Base-by-base conservation (phyloP, 2,329 filamentous ascomycete genomes). In the Cladorrhinum sp. region DNA sequence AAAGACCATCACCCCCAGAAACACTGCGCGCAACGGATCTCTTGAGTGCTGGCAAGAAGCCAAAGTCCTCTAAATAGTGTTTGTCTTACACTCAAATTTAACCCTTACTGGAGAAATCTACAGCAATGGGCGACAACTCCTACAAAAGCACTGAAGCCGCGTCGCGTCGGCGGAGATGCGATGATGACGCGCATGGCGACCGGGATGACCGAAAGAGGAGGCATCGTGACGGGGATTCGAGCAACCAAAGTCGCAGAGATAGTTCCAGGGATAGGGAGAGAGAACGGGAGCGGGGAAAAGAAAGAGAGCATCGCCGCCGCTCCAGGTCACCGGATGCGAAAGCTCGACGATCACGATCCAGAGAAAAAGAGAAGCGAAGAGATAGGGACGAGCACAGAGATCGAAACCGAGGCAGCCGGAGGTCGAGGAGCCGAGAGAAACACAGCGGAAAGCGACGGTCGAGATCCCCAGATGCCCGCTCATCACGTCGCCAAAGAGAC, bases 271-370 rank as follows among this genome's bases (percentile, higher is more conserved):
- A 56, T 12, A 23, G 53, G 20, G 24, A 50, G 3, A 22, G 41
- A 10, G 41, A 10, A 16, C 3, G 10, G 16, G 41, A 45, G 18
- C 18, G 41, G 16, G n/a, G 10, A 6, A 45, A 45, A 22, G 8
- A 66, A 22, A 55, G 60, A 23, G 51, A 57, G 2, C 36, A 59
- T 16, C 64, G 64, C 29, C 64, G 62, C 24, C 64, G 67, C 6
- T 70, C 68, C 16, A 64, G 63, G 52, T 62, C 65, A 18, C 66
- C 66, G 10, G 63, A 59, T 18, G 58, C 60, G 49, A 60, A 51
- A 41, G 60, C 64, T 22, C 62, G 55, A 20, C 63, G 64, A 59
- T 66, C 67, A 2, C 62, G 59, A 7, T 68, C 67, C 5, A 60
- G 54, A 45, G 64, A 65, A 23, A 52, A 55, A 25, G 36, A 49